Percentiles rank a stretch among this genome's conserved stretches.
Conservation (phyloP, 805 yeast species). For the Saturnispora quitensis region DNA sequence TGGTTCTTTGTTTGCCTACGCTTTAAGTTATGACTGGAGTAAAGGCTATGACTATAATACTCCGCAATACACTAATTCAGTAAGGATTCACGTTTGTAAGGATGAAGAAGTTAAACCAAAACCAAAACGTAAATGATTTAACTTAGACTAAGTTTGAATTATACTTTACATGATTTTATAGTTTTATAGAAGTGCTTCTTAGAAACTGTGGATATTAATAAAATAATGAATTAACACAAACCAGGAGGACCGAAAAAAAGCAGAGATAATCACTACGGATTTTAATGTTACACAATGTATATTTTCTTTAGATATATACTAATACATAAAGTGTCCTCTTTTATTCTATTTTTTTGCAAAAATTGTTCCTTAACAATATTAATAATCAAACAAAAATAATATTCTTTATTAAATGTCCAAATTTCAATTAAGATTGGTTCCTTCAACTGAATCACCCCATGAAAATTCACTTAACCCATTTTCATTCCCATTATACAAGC, state of each 20-base stretch:
- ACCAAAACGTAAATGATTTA: conserved; percentile 23
- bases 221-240: conserved; percentile 1
- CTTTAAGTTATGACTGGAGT: conserved; percentile 91
- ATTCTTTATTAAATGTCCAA: background rate
- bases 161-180: background rate
- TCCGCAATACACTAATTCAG: conserved; percentile 62
- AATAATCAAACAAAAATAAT: background rate
- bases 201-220: background rate
- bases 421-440: conserved; percentile 1
- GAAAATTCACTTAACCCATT: conserved; percentile 18
- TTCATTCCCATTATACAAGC: conserved; percentile 27
- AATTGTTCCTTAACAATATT: background rate
- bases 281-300: background rate
- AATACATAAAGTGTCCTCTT: too few relatives aligned
- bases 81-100: conserved; percentile 74
- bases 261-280: background rate
- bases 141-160: background rate
- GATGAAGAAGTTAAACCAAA: conserved; percentile 78
- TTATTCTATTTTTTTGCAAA: background rate
- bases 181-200: background rate
- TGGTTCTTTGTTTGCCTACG: conserved; percentile 84
- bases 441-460: conserved; percentile 36
- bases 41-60: conserved; percentile 77
- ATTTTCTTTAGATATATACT: background rate
- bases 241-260: background rate